phyloP scores from a whole-genome alignment of 2,329 filamentous ascomycete genomes.

The Trichophyton verrucosum region DNA sequence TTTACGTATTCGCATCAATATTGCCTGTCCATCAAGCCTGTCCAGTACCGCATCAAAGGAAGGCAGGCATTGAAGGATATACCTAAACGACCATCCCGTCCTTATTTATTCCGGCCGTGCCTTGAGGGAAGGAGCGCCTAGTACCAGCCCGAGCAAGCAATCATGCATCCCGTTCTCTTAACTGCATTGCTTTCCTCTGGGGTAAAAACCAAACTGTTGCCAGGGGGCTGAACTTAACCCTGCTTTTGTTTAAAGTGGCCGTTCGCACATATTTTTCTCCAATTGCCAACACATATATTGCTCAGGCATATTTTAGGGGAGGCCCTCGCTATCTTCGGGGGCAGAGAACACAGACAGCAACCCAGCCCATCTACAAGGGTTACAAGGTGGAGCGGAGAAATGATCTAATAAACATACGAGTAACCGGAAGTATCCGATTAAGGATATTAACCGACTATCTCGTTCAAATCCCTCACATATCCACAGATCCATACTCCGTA shows the following conservation, averaged over 20 bases:
- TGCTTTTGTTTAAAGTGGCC: not conserved
- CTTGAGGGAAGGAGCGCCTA: not conserved
- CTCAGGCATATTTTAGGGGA: not conserved
- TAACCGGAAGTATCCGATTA: conserved; percentile 2
- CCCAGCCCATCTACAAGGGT: not conserved
- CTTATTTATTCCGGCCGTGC: not conserved
- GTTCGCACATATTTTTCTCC: not conserved
- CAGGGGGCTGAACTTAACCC: not conserved
- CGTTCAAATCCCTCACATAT: not conserved
- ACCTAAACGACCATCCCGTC: not conserved
- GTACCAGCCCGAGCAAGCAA: not conserved
- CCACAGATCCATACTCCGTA: not conserved
- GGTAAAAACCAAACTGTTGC: not conserved
- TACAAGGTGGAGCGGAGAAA: not conserved
- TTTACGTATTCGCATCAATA: not conserved
- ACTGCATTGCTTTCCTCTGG: not conserved
- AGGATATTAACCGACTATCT: not conserved
- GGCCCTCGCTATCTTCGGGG: no score
- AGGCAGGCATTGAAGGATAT: not conserved
- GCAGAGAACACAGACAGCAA: not conserved
- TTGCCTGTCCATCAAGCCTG: not conserved
- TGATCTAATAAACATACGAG: not conserved
- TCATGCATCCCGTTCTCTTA: not conserved
- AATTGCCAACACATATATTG: not conserved
- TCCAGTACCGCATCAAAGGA: not conserved